Percentiles rank a stretch among this genome's conserved stretches.
Evolutionary conservation across 108 stramenopile genomes (phyloP).

Genomic region (Discostella stelligeroides): DNA sequence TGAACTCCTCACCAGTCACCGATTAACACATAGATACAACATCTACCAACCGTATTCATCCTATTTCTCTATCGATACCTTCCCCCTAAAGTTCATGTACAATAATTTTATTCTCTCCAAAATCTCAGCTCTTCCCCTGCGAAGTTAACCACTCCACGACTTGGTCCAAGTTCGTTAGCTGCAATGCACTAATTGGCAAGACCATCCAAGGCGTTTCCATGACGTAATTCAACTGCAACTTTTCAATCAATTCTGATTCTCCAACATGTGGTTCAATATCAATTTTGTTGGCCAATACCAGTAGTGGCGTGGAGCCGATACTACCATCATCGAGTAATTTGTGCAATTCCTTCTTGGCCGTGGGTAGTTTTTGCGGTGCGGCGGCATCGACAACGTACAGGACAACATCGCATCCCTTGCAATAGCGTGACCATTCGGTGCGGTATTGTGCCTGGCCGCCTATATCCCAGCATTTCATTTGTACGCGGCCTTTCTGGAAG

Average conservation of each 20-base stretch:
- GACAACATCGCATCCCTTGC: slow-evolving; percentile 95
- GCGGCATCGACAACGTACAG: slow-evolving; percentile 95
- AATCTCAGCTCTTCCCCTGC: slow-evolving; percentile 78
- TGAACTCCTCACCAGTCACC: too few species aligned
- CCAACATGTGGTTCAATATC: slow-evolving; percentile 90
- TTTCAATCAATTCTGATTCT: slow-evolving; percentile 87
- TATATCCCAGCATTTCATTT: slow-evolving; percentile 99
- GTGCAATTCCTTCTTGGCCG: slow-evolving; percentile 94
- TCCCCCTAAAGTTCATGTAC: too few species aligned
- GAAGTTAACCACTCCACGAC: slow-evolving; percentile 94
- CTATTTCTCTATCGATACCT: too few species aligned
- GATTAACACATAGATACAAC: too few species aligned
- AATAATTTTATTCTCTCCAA: too few species aligned
- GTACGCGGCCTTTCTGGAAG: slow-evolving; percentile 86
- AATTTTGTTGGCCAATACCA: slow-evolving; percentile 96
- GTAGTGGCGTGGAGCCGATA: slow-evolving; percentile 87
- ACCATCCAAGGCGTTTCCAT: slow-evolving; percentile 98
- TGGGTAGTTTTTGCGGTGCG: slow-evolving; percentile 83
- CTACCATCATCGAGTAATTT: slow-evolving; percentile 91
- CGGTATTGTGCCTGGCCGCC: slow-evolving; percentile 95
- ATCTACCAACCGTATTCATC: too few species aligned
- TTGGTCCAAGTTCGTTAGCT: slow-evolving; percentile 93
- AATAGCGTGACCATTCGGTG: slow-evolving; percentile 92
- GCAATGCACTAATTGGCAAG: slow-evolving; percentile 86
- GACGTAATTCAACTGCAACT: slow-evolving; percentile 94